These are phyloP conservation scores for Penicillium nucicola DNA, from an alignment of 495 filamentous ascomycete species.

Conservation along the genomic window DNA sequence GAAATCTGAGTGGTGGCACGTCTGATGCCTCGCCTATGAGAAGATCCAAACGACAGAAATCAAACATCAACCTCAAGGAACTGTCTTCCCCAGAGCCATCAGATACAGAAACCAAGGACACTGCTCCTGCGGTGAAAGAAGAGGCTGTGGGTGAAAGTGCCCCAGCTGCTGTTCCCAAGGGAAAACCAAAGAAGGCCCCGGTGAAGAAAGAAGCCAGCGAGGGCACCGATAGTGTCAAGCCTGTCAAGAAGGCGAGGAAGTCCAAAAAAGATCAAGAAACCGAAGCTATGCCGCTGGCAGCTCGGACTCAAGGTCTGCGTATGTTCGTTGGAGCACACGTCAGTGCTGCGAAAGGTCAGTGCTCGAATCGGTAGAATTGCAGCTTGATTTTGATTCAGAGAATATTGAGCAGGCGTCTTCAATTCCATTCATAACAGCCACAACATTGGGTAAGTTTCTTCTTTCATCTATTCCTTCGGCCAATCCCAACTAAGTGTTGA, in stretches of 20 bases:
- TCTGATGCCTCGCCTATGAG: conserved; percentile 28
- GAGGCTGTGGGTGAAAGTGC: background rate
- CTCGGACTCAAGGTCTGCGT: conserved; percentile 64
- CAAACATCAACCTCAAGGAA: conserved; percentile 18
- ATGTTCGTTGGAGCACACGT: conserved; percentile 94
- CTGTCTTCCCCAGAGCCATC: conserved; percentile 13
- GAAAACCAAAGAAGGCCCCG: background rate
- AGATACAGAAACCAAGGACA: conserved; percentile 7
- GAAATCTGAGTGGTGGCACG: conserved; percentile 27
- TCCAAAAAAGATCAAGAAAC: conserved; percentile 43
- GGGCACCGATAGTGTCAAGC: conserved; percentile 7
- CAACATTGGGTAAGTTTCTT: conserved; percentile 58
- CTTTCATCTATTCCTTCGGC: background rate
- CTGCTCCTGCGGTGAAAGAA: background rate
- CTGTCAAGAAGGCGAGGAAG: conserved; percentile 20
- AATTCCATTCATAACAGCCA: conserved; percentile 78
- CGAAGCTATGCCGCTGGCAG: conserved; percentile 61
- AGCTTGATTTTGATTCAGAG: conserved; percentile 1
- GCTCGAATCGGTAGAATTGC: background rate
- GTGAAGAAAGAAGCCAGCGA: conserved; percentile 21
- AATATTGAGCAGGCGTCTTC: conserved; percentile 63
- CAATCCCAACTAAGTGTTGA: conserved; percentile 8
- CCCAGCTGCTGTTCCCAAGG: conserved; percentile 1
- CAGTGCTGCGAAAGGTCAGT: conserved; percentile 75
- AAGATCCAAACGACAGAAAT: conserved; percentile 39